Evolutionary conservation across 139 green algal genomes (phyloP).

Genomic region (Chlamydomonas schloesseri): DNA sequence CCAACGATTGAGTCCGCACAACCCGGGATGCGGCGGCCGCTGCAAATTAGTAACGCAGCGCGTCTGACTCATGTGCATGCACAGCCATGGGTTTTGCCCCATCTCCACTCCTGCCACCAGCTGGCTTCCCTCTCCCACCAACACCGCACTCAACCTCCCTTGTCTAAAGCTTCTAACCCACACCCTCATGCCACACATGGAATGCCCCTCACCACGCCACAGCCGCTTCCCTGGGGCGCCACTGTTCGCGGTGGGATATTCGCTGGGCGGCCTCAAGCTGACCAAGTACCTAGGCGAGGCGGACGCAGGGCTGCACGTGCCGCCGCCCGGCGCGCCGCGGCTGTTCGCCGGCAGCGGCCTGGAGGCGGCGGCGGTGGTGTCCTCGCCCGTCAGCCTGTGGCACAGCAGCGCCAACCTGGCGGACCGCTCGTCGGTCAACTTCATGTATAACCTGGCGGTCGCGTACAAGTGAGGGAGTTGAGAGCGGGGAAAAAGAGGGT

Average conservation of each 20-base stretch:
- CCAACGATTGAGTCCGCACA: no score
- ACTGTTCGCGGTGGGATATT: constrained; percentile 79
- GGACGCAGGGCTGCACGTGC: constrained; percentile 62
- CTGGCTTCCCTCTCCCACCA: background rate
- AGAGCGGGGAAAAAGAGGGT: background rate
- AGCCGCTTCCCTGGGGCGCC: constrained; percentile 71
- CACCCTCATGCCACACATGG: no score
- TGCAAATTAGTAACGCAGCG: no score
- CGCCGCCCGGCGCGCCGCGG: background rate
- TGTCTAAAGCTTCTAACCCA: no score
- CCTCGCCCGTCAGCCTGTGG: constrained; percentile 65
- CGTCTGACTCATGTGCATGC: background rate
- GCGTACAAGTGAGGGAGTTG: constrained; percentile 24
- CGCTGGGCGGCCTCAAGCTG: constrained; percentile 78
- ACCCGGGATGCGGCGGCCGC: no score
- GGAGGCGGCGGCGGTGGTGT: constrained; percentile 64
- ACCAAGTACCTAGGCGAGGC: constrained; percentile 83
- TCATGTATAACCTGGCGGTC: constrained; percentile 75
- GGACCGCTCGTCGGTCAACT: constrained; percentile 47
- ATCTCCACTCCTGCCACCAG: no score
- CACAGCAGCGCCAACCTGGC: constrained; percentile 45
- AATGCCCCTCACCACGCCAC: no score
- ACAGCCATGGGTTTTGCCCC: background rate
- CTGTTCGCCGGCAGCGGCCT: constrained; percentile 61
- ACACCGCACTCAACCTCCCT: background rate